Base-by-base conservation (phyloP, 768 basidiomycete species). In the Boletus rex-veris region DNA sequence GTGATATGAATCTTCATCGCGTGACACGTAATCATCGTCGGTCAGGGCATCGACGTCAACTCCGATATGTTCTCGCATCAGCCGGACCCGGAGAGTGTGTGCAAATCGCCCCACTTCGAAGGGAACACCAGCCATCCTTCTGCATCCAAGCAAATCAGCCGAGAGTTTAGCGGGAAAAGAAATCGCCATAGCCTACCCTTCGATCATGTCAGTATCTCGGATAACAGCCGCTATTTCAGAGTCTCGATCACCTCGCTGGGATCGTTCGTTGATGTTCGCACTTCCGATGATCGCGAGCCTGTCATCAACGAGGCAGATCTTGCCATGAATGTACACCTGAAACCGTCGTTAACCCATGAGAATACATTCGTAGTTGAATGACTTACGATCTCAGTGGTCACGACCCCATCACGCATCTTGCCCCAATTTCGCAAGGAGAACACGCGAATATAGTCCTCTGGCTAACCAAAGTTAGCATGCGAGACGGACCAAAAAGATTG, bases 21-120 rank as follows among this genome's bases (percentile, higher is more conserved):
- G 69, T 2, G 75, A 71, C 77, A 80, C 81, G 18, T 86, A 71
- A 48, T 90, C 85, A 48, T 89, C 88, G 59, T 93, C 88, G 41
- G 83, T 80, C 61, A 97, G 75, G 3, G 83, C 79, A 66, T 99
- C 97, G 30, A 98, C 94, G 67, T 99, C 93, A 52, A 98, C 78
- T 3, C 97, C 97, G 54, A 97, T 77, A 67, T 99, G 97, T 66
- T 99, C 97, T 58, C 90, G 80, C 97, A 99, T 99, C 55, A 99
- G 76, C 16, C 96, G 84, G 43, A 98, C 79, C 7, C 97, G 87
- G 11, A 99, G 78, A 4, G 90, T 89, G 71, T 99, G 97, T 3
- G 96, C 94, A 70, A 97, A 99, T 24, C 96, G 87, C 18, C 97
- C 97, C 54, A 98, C 96, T 79, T 92, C 84, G 78, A 89, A 98